Base-by-base conservation (phyloP, 2,329 filamentous ascomycete genomes). In the Alternaria hordeiaustralica region DNA sequence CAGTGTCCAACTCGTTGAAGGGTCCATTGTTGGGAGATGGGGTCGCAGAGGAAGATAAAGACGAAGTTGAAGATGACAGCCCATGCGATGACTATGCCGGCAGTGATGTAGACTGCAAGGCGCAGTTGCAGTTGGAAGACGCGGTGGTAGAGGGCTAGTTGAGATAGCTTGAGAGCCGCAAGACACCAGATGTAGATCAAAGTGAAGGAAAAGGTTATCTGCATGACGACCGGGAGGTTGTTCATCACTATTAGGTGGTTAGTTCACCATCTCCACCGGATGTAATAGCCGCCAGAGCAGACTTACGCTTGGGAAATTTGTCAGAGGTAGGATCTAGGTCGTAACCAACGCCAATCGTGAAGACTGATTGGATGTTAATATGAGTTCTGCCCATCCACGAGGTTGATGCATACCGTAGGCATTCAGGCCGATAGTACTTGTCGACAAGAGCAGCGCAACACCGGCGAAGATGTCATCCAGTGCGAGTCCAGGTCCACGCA, bases 31-130 rank as follows among this genome's bases (percentile, higher is more conserved):
- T 72, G 68, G 18, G 68, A 43, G 41, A 72, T 70, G 11, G 68
- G 70, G n/a, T 72, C 67, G 60, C 70, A 72, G 15, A 72, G 61
- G 44, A 72, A 72, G 15, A 72, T 59, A 50, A 71, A 71, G 26
- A 72, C 25, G 21, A 72, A 72, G 49, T 72, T 72, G 60, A 72
- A 72, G 41, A 67, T 46, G 21, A 72, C n/a, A 12, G 67, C 70
- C 68, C 70, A 72, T 13, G 65, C 36, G 10, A 71, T 18, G 21
- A 72, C 65, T 18, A 72, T 65, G 8, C 47, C 60, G 8, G 61
- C 60, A 15, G 69, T 59, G 4, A 67, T 61, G 15, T 71, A 72
- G 11, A 72, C 68, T 43, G 56, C 54, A 15, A 47, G 46, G 6
- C 63, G 65, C 6, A 72, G 57, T 43, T 68, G 64, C 6, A 54